A percentile compares a stretch with the other conserved stretches of the same genome.
These are phyloP conservation scores for Phlebiopsis flavidoalba DNA, from an alignment of 768 basidiomycete species.

Conservation along the genomic window DNA sequence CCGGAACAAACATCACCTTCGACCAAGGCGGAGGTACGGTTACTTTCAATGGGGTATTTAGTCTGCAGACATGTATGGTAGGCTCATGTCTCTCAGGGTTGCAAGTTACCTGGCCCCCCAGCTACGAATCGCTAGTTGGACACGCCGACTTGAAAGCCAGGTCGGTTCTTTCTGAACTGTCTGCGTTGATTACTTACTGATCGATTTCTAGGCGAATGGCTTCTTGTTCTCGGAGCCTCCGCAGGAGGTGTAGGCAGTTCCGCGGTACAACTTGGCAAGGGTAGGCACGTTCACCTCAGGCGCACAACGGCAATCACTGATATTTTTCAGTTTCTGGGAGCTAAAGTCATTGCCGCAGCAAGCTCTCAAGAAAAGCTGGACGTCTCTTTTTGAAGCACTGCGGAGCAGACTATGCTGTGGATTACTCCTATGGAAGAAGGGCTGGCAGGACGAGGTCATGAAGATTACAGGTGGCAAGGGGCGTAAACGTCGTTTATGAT, in stretches of 20 bases:
- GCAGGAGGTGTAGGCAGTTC: conserved; percentile 93
- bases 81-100: conserved; percentile 42
- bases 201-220: conserved; percentile 61
- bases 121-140: conserved; percentile 86
- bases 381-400: conserved; percentile 69
- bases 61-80: too few species aligned
- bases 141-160: conserved; percentile 70
- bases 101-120: conserved; percentile 88
- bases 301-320: too few species aligned
- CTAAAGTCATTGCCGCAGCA: conserved; percentile 92
- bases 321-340: conserved; percentile 64
- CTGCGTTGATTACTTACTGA: not conserved
- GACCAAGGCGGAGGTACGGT: conserved; percentile 87
- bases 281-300: not conserved
- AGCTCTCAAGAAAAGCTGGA: conserved; percentile 76
- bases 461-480: conserved; percentile 77
- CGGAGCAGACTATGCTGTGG: conserved; percentile 77
- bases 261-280: conserved; percentile 77
- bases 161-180: not conserved
- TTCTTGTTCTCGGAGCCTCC: conserved; percentile 91
- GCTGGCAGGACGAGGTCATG: conserved; percentile 90
- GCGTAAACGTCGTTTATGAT: conserved; percentile 84
- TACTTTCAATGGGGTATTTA: too few species aligned
- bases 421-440: conserved; percentile 72
- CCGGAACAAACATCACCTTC: conserved; percentile 69